phyloP scores from a whole-genome alignment of 192 early-diverging fungal genomes.

The Coemansia interrupta region DNA sequence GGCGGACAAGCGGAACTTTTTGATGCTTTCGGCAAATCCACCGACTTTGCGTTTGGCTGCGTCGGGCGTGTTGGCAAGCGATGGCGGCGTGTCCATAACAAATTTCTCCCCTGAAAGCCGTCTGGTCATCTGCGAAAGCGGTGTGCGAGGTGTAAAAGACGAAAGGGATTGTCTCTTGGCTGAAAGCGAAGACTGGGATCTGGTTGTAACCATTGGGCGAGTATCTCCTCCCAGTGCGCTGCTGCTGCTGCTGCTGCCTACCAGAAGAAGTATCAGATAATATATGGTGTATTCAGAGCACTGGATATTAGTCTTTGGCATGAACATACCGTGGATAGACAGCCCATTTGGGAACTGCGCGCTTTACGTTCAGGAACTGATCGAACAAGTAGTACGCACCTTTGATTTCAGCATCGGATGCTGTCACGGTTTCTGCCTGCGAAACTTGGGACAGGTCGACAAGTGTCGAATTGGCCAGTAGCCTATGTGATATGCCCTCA shows the following conservation, averaged over 20 bases:
- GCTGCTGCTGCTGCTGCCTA: not conserved
- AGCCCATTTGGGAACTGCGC: not conserved
- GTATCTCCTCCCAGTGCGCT: too few species aligned
- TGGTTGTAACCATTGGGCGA: too few species aligned
- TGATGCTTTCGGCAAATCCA: not conserved
- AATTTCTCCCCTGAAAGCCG: slow-evolving; percentile 2
- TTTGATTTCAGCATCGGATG: not conserved
- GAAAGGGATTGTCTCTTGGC: not conserved
- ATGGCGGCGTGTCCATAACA: not conserved
- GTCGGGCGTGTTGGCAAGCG: slow-evolving; percentile 1
- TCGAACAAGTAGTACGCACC: slow-evolving; percentile 14
- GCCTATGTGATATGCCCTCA: not conserved
- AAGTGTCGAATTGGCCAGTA: not conserved
- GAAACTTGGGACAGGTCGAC: too few species aligned
- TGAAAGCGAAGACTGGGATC: not conserved
- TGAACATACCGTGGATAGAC: not conserved
- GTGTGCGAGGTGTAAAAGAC: not conserved
- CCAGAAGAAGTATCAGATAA: not conserved
- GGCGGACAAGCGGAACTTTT: not conserved
- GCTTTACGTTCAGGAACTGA: not conserved
- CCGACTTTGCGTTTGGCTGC: not conserved
- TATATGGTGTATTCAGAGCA: not conserved
- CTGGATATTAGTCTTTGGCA: not conserved
- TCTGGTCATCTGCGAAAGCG: not conserved
- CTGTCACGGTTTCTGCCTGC: not conserved